These are phyloP conservation scores for Pinus albicaulis DNA, from an alignment of 75 land plant species.

Conservation along the genomic window DNA sequence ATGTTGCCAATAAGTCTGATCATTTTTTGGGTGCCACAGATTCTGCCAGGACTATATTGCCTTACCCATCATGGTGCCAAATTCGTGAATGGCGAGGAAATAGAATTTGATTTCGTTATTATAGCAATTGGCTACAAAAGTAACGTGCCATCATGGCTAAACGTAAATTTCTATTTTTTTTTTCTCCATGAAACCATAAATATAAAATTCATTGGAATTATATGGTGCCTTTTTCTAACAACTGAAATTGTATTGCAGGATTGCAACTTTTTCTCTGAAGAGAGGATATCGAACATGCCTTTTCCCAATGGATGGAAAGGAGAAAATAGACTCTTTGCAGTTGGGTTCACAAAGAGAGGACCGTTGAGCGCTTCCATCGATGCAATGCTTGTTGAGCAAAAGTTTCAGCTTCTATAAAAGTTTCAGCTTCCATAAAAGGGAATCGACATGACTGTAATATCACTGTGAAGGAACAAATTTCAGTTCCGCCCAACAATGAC, in stretches of 20 bases:
- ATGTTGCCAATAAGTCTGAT: not conserved
- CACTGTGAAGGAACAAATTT: too few relatives aligned
- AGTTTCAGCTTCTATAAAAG: not conserved
- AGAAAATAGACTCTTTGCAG: constrained; percentile 6
- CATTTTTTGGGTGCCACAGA: not conserved
- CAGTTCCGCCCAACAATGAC: too few relatives aligned
- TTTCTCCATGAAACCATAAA: too few relatives aligned
- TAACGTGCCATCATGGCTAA: constrained; percentile 76
- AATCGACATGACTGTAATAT: too few relatives aligned
- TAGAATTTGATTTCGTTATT: constrained; percentile 61
- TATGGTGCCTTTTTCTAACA: too few relatives aligned
- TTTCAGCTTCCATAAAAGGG: not conserved
- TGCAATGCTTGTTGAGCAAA: constrained; percentile 5
- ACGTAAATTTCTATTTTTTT: constrained; percentile 22
- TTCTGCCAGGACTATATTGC: constrained; percentile 19
- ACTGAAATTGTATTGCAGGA: not conserved
- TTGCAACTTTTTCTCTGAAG: not conserved
- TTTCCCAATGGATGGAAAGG: constrained; percentile 13
- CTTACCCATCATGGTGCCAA: constrained; percentile 34
- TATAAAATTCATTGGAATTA: too few relatives aligned
- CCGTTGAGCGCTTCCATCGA: constrained; percentile 20
- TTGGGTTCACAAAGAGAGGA: constrained; percentile 24
- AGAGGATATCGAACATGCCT: not conserved
- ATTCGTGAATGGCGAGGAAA: constrained; percentile 48
- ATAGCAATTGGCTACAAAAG: constrained; percentile 84